Evolutionary conservation across 1,284 basidiomycete species (phyloP).

Genomic region (Veloboletus limbatus): DNA sequence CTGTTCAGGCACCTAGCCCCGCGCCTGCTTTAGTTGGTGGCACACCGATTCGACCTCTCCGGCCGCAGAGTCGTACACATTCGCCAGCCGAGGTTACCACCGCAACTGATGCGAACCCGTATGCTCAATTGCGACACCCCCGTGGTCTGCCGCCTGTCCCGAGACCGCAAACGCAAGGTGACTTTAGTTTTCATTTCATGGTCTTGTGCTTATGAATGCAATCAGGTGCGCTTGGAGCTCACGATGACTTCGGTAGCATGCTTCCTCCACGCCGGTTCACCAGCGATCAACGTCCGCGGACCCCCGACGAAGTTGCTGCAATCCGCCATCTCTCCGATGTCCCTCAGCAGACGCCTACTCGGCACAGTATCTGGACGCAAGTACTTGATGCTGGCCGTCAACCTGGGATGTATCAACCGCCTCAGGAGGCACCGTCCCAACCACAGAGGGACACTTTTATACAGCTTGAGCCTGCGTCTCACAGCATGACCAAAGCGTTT

Average conservation of each 20-base stretch:
- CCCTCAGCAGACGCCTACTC: conserved; percentile 47
- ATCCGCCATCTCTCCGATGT: conserved; percentile 49
- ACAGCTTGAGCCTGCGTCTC: conserved; percentile 71
- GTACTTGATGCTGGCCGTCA: conserved; percentile 72
- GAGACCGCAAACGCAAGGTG: conserved; percentile 35
- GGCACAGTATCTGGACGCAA: conserved; percentile 80
- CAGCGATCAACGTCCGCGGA: conserved; percentile 46
- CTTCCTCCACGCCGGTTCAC: conserved; percentile 39
- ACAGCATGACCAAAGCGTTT: conserved; percentile 88
- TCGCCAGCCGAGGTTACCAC: conserved; percentile 31
- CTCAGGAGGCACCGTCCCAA: conserved; percentile 33
- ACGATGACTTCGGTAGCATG: conserved; percentile 20
- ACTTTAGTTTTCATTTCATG: conserved; percentile 7
- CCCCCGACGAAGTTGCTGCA: conserved; percentile 42
- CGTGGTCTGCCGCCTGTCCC: conserved; percentile 46
- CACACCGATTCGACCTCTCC: conserved; percentile 29
- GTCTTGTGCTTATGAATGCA: conserved; percentile 13
- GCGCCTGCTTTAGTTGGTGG: conserved; percentile 25
- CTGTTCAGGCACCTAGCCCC: conserved; percentile 17
- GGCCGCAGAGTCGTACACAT: conserved; percentile 30
- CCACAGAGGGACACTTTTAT: conserved; percentile 71
- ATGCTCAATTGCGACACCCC: conserved; percentile 35
- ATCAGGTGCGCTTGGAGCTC: conserved; percentile 13
- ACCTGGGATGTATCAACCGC: conserved; percentile 38
- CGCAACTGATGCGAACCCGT: conserved; percentile 35